These are phyloP conservation scores for Farysia itapuensis DNA, from an alignment of 1,284 basidiomycete species.

Conservation along the genomic window DNA sequence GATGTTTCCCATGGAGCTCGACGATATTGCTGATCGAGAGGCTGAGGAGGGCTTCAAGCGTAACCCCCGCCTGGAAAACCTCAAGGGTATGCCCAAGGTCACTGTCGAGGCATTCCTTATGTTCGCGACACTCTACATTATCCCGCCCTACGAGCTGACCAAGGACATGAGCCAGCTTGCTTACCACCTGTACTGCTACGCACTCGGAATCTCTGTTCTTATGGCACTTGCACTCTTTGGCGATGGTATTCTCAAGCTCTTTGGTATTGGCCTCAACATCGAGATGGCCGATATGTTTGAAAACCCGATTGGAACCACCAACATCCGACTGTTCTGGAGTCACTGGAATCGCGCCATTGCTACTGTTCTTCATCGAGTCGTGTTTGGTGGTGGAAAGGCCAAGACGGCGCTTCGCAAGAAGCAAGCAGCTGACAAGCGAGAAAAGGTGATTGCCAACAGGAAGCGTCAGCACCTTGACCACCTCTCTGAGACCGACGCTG, in stretches of 20 bases:
- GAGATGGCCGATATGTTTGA: slow-evolving; percentile 59
- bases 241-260: slow-evolving; percentile 46
- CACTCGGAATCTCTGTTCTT: slow-evolving; percentile 44
- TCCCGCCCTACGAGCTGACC: slow-evolving; percentile 49
- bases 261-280: slow-evolving; percentile 50
- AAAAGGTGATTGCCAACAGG: neutral
- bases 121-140: slow-evolving; percentile 43
- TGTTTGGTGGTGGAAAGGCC: slow-evolving; percentile 50
- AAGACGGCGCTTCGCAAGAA: slow-evolving; percentile 23
- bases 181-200: slow-evolving; percentile 49
- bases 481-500: slow-evolving; percentile 51
- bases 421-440: slow-evolving; percentile 5
- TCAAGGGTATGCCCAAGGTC: slow-evolving; percentile 47
- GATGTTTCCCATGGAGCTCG: slow-evolving; percentile 54
- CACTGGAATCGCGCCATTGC: slow-evolving; percentile 60
- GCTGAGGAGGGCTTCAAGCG: slow-evolving; percentile 36
- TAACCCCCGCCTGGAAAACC: slow-evolving; percentile 41
- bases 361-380: slow-evolving; percentile 56
- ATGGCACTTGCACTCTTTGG: slow-evolving; percentile 52
- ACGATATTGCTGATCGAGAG: slow-evolving; percentile 45
- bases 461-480: slow-evolving; percentile 42
- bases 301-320: slow-evolving; percentile 54
- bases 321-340: slow-evolving; percentile 58
- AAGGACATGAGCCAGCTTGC: slow-evolving; percentile 45
- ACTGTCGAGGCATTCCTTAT: slow-evolving; percentile 37